phyloP scores from a whole-genome alignment of 164 flowering plant genomes.

The Nelumbo lutea region DNA sequence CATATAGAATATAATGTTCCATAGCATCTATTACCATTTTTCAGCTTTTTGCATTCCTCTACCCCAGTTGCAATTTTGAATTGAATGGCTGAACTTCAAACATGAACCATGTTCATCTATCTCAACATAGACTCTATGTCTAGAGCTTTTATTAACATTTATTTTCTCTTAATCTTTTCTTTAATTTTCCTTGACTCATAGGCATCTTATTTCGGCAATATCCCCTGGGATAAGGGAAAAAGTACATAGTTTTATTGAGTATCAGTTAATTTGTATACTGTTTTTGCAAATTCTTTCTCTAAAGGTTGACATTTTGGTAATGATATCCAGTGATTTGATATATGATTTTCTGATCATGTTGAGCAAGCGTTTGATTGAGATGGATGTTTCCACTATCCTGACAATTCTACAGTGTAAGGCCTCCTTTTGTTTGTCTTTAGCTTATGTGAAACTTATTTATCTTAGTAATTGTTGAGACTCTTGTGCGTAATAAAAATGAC shows the following conservation, averaged over 20 bases:
- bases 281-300: background rate
- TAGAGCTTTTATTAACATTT: too few species aligned
- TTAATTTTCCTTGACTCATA: background rate
- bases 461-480: background rate
- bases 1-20: too few species aligned
- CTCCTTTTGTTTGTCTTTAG: background rate
- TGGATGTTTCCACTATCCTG: slow-evolving; percentile 85
- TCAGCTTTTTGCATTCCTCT: too few species aligned
- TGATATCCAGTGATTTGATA: slow-evolving; percentile 73
- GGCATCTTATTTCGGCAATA: background rate
- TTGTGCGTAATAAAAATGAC: background rate
- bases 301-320: slow-evolving; percentile 2
- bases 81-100: too few species aligned
- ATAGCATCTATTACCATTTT: too few species aligned
- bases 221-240: background rate
- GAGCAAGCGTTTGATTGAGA: slow-evolving; percentile 74
- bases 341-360: slow-evolving; percentile 69
- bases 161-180: too few species aligned
- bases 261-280: background rate
- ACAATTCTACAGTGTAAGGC: slow-evolving; percentile 76
- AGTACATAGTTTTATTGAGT: background rate
- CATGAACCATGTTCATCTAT: too few species aligned
- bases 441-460: background rate
- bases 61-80: too few species aligned
- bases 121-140: too few species aligned